Base-by-base conservation (phyloP, 2,329 filamentous ascomycete genomes). In the Fusarium sp. region DNA sequence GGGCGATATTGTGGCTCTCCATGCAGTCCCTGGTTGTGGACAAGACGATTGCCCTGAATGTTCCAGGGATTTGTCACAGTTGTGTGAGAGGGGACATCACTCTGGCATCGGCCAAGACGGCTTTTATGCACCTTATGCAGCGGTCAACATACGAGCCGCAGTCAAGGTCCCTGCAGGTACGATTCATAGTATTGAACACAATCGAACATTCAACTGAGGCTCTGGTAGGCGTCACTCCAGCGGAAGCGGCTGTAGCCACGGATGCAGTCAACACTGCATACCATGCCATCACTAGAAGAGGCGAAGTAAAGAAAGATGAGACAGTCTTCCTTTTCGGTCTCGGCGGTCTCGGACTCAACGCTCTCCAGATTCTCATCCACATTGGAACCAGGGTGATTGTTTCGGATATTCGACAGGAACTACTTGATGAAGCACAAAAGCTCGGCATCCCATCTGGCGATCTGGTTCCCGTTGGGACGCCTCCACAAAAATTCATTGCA, bases 61-160 rank as follows among this genome's bases (percentile, higher is more conserved):
- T 46, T 78, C 76, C 4, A 74, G 77, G 1, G 77, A 79, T 36
- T 61, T 82, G 1, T 57, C 74, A 5, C 79, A 81, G 58, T 67
- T 81, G 0, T 80, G 79, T 47, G 74, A 78, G 45, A 50, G 43
- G 28, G 73, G 78, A 0, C 76, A 78, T 43, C 80, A 82, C 59
- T 80, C 80, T 2, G 81, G 81, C 0, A 81, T 83, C 20, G 80
- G 81, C 0, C 78, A 81, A 47, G 77, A 82, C 28, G 81, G 81
- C 0, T 80, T 80, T 36, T 81, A 79, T 43, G 79, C 81, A 2
- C 78, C 80, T 1, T 82, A 78, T 38, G 76, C 79, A 0, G 72
- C 70, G 1, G 67, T 78, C 0, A 72, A 77, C 34, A 62, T 69
- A 9, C 15, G 59, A n/a, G 62, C 53, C 6, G 56, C 50, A 2